Base-by-base conservation (phyloP, 192 early-diverging fungal species). In the Backusella macrospora region DNA sequence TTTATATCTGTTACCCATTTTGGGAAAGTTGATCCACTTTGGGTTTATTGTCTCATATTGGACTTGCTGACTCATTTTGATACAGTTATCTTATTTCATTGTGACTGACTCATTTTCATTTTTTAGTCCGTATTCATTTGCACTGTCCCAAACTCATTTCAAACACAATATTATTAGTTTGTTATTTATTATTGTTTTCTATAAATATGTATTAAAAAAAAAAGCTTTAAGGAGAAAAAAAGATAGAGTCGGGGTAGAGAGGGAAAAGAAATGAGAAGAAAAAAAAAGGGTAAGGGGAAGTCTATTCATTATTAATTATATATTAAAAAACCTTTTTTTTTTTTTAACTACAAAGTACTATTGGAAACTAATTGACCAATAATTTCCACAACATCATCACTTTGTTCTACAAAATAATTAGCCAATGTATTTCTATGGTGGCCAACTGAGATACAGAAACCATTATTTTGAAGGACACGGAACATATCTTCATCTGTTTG, bases 401-500 rank as follows among this genome's bases (percentile, higher is more conserved):
- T 91, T n/a, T 77, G 76, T 13, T 79, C 78, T 18, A 98, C 93
- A 80, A 95, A 92, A 90, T 92, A 97, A 71, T 82, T 78, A 0
- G 96, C 95, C 12, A 90, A 80, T 7, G 93, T 96, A 86, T 92
- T 93, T 82, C 96, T 96, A 0, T 93, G 77, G 44, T 90, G 86
- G 5, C 96, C 96, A 43, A 98, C 90, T 6, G 91, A 94, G 68
- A 86, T 81, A 5, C 90, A 92, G 79, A 93, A 34, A 2, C 37
- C 21, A 21, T 69, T 44, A 44, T 76, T 38, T 5, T 81, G 71
- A 71, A 98, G 77, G 0, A 87, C 88, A 65, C 87, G 86, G 77
- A 99, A 98, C 96, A 99, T 98, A 77, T 98, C 96, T 77, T 98
- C 96, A 76, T 99, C 98, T 1, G 98, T 99, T 80, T 94, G 90